A percentile compares a stretch with the other conserved stretches of the same genome.
Evolutionary conservation across 441 rosid species (phyloP).

Genomic region (Iberis amara): DNA sequence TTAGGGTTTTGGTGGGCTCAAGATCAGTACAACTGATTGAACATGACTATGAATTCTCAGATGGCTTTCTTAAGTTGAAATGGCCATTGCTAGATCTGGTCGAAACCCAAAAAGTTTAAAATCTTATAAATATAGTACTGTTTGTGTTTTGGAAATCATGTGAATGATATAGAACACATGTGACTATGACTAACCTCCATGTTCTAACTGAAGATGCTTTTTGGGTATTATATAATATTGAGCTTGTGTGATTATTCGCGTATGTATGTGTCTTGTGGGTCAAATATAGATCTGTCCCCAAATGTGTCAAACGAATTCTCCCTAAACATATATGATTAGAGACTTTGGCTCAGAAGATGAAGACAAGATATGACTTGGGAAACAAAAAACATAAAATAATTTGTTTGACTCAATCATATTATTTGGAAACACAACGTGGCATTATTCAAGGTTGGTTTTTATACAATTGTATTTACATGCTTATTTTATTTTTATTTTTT

Average conservation of each 20-base stretch:
- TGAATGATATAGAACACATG: conserved; percentile 21
- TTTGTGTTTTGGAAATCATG: conserved; percentile 5
- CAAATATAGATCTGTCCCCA: too few relatives aligned
- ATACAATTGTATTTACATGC: conserved; percentile 6
- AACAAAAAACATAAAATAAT: conserved; percentile 12
- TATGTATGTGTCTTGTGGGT: background rate
- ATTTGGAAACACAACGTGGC: conserved; percentile 23
- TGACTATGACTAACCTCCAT: conserved; percentile 55
- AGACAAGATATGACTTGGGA: conserved; percentile 30
- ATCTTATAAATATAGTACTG: conserved; percentile 21
- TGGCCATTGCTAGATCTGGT: conserved; percentile 59
- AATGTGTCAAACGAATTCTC: conserved; percentile 29
- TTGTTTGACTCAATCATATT: conserved; percentile 18
- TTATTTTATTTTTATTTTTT: background rate
- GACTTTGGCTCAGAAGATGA: conserved; percentile 28
- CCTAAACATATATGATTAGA: conserved; percentile 19
- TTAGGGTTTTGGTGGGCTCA: conserved; percentile 17
- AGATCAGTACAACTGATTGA: conserved; percentile 12
- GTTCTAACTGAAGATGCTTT: conserved; percentile 27
- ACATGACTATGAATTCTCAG: conserved; percentile 21
- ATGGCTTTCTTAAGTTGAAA: conserved; percentile 36
- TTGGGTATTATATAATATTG: conserved; percentile 19
- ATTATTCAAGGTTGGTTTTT: conserved; percentile 12
- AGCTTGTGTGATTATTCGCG: conserved; percentile 22
- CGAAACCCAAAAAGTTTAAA: conserved; percentile 31